Percentiles rank a stretch among this genome's conserved stretches.
Conservation (phyloP, 257 asterid genomes). For the Scutellaria minor region DNA sequence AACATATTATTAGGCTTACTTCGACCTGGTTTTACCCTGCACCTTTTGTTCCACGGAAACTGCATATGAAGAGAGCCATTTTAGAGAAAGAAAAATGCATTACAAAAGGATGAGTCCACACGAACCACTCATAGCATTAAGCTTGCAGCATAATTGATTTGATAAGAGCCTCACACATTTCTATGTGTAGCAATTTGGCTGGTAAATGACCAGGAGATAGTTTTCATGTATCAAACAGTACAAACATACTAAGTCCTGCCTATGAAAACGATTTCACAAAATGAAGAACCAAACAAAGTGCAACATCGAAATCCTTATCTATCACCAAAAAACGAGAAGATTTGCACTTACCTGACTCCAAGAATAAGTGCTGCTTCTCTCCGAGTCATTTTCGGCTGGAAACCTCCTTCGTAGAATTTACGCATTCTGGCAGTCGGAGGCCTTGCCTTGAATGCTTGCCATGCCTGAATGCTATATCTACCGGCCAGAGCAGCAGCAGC, state of each 20-base stretch:
- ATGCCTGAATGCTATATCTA: slow-evolving; percentile 75
- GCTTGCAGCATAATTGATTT: background rate
- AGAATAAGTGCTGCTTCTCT: slow-evolving; percentile 92
- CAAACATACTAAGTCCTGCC: slow-evolving; percentile 6
- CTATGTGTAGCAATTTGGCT: background rate
- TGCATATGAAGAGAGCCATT: background rate
- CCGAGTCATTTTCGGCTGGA: slow-evolving; percentile 81
- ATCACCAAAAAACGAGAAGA: background rate
- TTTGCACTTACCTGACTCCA: slow-evolving; percentile 69
- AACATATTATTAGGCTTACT: background rate
- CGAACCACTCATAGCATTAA: background rate
- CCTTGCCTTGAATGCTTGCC: slow-evolving; percentile 86
- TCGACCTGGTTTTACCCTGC: background rate
- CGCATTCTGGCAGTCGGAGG: slow-evolving; percentile 81
- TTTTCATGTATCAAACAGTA: background rate
- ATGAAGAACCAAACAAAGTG: slow-evolving; percentile 9
- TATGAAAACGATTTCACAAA: background rate
- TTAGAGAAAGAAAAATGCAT: background rate
- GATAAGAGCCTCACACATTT: background rate
- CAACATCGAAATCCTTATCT: background rate
- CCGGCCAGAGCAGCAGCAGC: slow-evolving; percentile 87
- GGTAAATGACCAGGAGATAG: slow-evolving; percentile 2
- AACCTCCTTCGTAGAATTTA: slow-evolving; percentile 90
- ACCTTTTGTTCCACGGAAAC: background rate
- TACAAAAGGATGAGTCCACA: background rate